phyloP scores from a whole-genome alignment of 1,284 basidiomycete species.

The Irpex sp. region DNA sequence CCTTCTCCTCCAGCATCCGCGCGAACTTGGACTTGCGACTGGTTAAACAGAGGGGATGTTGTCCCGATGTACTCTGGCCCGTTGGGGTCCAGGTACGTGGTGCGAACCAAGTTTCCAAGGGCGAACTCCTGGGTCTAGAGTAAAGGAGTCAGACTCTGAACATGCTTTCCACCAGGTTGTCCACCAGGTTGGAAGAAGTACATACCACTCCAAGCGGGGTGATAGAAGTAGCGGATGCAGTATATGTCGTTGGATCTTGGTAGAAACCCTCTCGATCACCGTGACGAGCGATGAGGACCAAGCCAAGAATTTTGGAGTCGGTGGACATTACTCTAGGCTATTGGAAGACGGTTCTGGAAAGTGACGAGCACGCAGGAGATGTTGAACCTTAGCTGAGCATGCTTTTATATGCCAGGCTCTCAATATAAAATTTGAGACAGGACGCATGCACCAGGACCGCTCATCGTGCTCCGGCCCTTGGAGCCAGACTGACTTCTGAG shows the following conservation, averaged over 20 bases:
- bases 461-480: no score
- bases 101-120: constrained; percentile 36
- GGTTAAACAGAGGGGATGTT: constrained; percentile 25
- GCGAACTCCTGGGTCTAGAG: constrained; percentile 31
- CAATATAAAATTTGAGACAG: no score
- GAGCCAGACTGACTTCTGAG: no score
- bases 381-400: background rate
- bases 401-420: background rate
- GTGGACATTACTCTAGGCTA: background rate
- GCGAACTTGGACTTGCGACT: constrained; percentile 34
- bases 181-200: no score
- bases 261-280: constrained; percentile 41
- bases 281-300: constrained; percentile 42
- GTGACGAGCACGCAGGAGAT: background rate
- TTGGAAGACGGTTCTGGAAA: background rate
- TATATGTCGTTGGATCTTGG: constrained; percentile 33
- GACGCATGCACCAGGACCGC: no score
- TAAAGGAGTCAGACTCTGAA: no score
- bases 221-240: constrained; percentile 35
- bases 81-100: constrained; percentile 33
- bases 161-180: no score
- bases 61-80: constrained; percentile 26
- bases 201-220: constrained; percentile 34
- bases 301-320: constrained; percentile 25
- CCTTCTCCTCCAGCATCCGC: constrained; percentile 51